Conservation (phyloP, 306 rosid species). For the Prunus kanzakura region DNA sequence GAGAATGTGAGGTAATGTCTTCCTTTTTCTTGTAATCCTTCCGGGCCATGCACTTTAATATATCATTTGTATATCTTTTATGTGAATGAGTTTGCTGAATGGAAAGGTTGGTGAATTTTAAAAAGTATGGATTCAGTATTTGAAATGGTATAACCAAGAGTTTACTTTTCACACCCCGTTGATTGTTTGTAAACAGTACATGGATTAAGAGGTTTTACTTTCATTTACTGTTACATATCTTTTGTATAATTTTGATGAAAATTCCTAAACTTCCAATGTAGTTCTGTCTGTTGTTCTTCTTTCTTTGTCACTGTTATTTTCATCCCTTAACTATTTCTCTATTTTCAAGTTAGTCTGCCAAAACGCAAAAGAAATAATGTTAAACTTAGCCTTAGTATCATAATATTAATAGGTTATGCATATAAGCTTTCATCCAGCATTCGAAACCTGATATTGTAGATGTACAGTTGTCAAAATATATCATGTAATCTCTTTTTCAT, state of each 20-base stretch:
- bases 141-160: not conserved
- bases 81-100: not conserved
- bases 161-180: no score
- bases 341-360: not conserved
- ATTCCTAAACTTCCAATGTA: not conserved
- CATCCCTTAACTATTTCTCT: not conserved
- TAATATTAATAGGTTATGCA: not conserved
- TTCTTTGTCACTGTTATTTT: not conserved
- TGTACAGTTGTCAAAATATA: not conserved
- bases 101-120: not conserved
- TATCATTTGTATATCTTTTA: not conserved
- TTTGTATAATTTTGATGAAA: no score
- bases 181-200: not conserved
- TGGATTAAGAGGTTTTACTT: not conserved
- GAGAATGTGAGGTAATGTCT: slow-evolving; percentile 62
- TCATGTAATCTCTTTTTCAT: not conserved
- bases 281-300: slow-evolving; percentile 10
- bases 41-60: not conserved
- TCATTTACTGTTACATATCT: not conserved
- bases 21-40: not conserved
- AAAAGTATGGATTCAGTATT: not conserved
- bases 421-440: not conserved
- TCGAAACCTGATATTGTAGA: not conserved
- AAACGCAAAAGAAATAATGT: not conserved
- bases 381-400: not conserved